Evolutionary conservation across 129 eudicot species (phyloP).

Genomic region (Pittosporum tobira): DNA sequence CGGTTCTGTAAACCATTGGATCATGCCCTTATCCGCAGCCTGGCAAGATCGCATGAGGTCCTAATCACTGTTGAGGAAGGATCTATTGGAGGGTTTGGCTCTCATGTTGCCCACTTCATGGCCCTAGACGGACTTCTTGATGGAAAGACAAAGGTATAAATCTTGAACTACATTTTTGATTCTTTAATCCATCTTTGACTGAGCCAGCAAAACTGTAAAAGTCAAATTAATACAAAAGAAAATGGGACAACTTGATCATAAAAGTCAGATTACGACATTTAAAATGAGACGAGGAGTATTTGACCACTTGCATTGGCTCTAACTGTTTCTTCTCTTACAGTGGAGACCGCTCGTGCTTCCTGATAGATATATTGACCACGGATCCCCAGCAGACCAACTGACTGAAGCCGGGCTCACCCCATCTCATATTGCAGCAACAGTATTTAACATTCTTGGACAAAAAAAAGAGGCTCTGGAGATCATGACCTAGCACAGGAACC

Average conservation of each 20-base stretch:
- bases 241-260: too few species aligned
- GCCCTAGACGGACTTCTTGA: slow-evolving; percentile 85
- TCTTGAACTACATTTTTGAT: neutral
- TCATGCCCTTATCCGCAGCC: slow-evolving; percentile 49
- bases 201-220: too few species aligned
- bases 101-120: slow-evolving; percentile 82
- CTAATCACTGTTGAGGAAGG: slow-evolving; percentile 93
- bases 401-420: slow-evolving; percentile 75
- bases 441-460: slow-evolving; percentile 64
- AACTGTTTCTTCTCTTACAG: slow-evolving; percentile 30
- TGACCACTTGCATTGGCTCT: too few species aligned
- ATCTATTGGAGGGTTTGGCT: slow-evolving; percentile 85
- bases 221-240: too few species aligned
- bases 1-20: slow-evolving; percentile 92
- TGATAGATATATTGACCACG: slow-evolving; percentile 78
- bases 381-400: slow-evolving; percentile 69
- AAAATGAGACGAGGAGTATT: too few species aligned
- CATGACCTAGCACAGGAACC: slow-evolving; percentile 33
- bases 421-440: slow-evolving; percentile 86
- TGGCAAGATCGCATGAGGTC: slow-evolving; percentile 72
- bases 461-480: slow-evolving; percentile 78
- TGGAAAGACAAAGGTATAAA: slow-evolving; percentile 57
- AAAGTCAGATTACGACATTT: too few species aligned
- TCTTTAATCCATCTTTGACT: too few species aligned
- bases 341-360: slow-evolving; percentile 95